Evolutionary conservation across 352 stramenopile species (phyloP).

Genomic region (Globisporangium middletonii): DNA sequence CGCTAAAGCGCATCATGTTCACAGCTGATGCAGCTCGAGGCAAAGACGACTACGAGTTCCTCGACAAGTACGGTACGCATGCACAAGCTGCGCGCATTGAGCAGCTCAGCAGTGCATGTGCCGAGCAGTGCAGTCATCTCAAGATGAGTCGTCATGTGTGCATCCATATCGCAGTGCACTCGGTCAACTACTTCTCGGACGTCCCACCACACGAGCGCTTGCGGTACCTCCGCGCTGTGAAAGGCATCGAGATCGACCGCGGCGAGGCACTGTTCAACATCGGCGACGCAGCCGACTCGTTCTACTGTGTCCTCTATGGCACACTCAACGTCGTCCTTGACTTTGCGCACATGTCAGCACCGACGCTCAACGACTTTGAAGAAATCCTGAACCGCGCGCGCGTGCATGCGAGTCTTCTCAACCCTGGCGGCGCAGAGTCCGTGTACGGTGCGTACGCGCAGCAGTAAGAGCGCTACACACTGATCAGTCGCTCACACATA

Average conservation of each 20-base stretch:
- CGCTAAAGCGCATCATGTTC: conserved; percentile 40
- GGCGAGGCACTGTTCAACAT: conserved; percentile 66
- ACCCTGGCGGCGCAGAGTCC: conserved; percentile 26
- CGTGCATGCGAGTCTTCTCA: conserved; percentile 62
- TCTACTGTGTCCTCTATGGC: conserved; percentile 76
- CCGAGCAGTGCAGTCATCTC: background rate
- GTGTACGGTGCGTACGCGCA: background rate
- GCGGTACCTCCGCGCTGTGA: conserved; percentile 54
- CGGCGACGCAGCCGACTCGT: conserved; percentile 59
- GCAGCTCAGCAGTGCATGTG: background rate
- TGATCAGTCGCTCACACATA: too few relatives aligned
- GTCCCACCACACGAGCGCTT: conserved; percentile 42
- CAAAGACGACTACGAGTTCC: conserved; percentile 58
- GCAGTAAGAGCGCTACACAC: conserved; percentile 1
- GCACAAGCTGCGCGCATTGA: background rate
- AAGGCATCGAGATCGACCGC: conserved; percentile 57
- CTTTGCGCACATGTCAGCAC: conserved; percentile 53
- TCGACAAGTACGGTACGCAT: conserved; percentile 51
- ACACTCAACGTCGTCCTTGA: conserved; percentile 71
- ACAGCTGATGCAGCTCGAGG: conserved; percentile 30
- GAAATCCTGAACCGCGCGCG: conserved; percentile 64
- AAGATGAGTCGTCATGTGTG: background rate
- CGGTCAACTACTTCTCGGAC: conserved; percentile 61
- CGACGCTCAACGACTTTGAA: conserved; percentile 67
- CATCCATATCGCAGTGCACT: conserved; percentile 29